These are phyloP conservation scores for Leccinum aurantiacum DNA, from an alignment of 768 basidiomycete genomes.

Conservation along the genomic window DNA sequence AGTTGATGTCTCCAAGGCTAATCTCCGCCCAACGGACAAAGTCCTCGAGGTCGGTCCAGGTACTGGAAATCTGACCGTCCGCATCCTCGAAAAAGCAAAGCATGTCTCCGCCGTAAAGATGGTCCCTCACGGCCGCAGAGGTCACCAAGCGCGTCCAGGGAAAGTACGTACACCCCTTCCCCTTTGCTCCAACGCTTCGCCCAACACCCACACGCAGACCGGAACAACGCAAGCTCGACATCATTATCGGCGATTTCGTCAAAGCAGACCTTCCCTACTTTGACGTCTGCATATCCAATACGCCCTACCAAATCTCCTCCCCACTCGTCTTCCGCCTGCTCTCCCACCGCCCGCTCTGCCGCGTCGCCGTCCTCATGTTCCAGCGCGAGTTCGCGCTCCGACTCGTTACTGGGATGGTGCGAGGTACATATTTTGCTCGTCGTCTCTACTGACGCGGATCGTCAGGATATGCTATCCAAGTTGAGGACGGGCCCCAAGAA, in stretches of 20 bases:
- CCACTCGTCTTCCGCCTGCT: conserved; percentile 95
- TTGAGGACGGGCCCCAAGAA: conserved; percentile 71
- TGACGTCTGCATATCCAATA: conserved; percentile 99
- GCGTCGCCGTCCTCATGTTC: no score
- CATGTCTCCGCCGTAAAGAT: conserved; percentile 94
- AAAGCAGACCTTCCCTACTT: conserved; percentile 98
- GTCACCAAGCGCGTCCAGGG: conserved; percentile 96
- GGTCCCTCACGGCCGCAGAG: conserved; percentile 99
- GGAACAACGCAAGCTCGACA: conserved; percentile 91
- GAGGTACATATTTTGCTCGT: conserved; percentile 54
- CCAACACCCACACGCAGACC: conserved; percentile 52
- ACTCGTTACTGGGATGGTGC: conserved; percentile 80
- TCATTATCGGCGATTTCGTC: conserved; percentile 96
- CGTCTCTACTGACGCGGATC: not conserved
- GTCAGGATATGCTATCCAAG: conserved; percentile 73
- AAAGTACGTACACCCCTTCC: conserved; percentile 62
- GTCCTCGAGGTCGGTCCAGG: conserved; percentile 98
- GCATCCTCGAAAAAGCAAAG: conserved; percentile 91
- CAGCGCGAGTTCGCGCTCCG: no score
- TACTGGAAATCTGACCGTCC: conserved; percentile 93
- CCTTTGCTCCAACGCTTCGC: not conserved
- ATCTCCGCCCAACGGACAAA: conserved; percentile 89
- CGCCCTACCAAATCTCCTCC: conserved; percentile 98
- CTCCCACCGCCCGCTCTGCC: conserved; percentile 90
- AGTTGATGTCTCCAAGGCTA: conserved; percentile 55